Base-by-base conservation (phyloP, 345 rosid genomes). In the Microcos paniculata region DNA sequence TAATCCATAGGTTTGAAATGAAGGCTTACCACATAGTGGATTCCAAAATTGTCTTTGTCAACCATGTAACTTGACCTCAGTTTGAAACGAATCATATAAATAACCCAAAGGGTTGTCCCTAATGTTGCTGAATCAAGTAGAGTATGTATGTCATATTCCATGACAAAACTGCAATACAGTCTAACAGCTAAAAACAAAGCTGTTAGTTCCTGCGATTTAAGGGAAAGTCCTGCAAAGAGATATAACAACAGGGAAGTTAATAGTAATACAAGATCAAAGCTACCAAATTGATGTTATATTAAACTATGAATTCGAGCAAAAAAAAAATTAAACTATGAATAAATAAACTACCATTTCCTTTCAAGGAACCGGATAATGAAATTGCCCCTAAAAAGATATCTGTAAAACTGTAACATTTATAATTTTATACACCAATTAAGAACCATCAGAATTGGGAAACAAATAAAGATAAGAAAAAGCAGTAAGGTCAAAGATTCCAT, bases 141-240 rank as follows among this genome's bases (percentile, higher is more conserved):
- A 3, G 98, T 94, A 80, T 92, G 96, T 45, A 94, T 90, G 84
- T 92, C 97, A 84, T 85, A 91, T 68, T 92, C 98, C 97, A 94
- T 94, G 40, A 94, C 98, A 81, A 92, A 85, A 84, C 98, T 92
- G 77, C 98, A 92, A 71, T 92, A 94, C 52, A 94, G 80, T 72
- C 98, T 86, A 71, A 88, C 93, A 9, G 91, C 98, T 72, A 94
- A 71, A 80, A 94, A 94, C 42, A 91, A 71, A 72, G 98, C 97
- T 28, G 98, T 94, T 76, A 94, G 78, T 79, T 94, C 98, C 83
- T 94, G 97, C 1, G 93, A 81, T 82, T 90, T 92, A 58, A 94
- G 80, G 19, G 98, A 94, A 28, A 94, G 76, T 55, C 98, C 98
- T 94, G 91, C 80, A 81, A 78, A 65, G 30, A 72, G 8, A 63